Evolutionary conservation across 2,329 filamentous ascomycete species (phyloP).

Genomic region (Phialophora chinensis): DNA sequence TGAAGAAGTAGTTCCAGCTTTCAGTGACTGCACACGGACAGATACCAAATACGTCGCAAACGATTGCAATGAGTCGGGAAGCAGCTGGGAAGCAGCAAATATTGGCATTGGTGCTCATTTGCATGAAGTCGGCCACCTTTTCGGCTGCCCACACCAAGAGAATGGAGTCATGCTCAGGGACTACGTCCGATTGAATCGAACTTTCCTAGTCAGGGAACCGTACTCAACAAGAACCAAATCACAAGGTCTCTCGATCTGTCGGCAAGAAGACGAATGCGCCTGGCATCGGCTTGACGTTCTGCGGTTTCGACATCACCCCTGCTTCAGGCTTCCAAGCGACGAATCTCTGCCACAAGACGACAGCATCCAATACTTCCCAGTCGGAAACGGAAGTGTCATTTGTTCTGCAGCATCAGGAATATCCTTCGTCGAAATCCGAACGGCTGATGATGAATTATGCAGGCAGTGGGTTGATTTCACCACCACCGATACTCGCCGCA

Average conservation of each 20-base stretch:
- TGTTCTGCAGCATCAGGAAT: conserved; percentile 81
- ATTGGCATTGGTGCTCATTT: conserved; percentile 92
- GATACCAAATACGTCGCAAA: conserved; percentile 82
- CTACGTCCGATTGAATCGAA: conserved; percentile 82
- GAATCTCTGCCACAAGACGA: conserved; percentile 66
- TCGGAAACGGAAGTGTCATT: conserved; percentile 76
- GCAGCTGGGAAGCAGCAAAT: conserved; percentile 93
- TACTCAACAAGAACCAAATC: conserved; percentile 87
- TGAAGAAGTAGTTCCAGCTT: conserved; percentile 87
- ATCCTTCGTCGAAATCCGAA: conserved; percentile 81
- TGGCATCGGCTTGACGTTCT: conserved; percentile 92
- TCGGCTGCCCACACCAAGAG: conserved; percentile 89
- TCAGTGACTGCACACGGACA: conserved; percentile 87
- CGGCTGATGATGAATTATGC: conserved; percentile 80
- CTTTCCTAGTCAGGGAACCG: conserved; percentile 79
- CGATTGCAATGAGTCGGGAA: conserved; percentile 83
- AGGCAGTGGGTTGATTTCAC: conserved; percentile 81
- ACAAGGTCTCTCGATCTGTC: conserved; percentile 74
- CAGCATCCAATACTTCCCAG: conserved; percentile 83
- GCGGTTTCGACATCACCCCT: conserved; percentile 87
- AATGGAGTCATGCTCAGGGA: conserved; percentile 91
- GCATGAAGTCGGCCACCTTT: conserved; percentile 86
- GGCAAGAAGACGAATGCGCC: conserved; percentile 79
- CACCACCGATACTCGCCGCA: conserved; percentile 62
- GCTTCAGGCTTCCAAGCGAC: conserved; percentile 84